Base-by-base conservation (phyloP, 202 grass and related monocot genomes). In the Bolboschoenoplectus hybrid region DNA sequence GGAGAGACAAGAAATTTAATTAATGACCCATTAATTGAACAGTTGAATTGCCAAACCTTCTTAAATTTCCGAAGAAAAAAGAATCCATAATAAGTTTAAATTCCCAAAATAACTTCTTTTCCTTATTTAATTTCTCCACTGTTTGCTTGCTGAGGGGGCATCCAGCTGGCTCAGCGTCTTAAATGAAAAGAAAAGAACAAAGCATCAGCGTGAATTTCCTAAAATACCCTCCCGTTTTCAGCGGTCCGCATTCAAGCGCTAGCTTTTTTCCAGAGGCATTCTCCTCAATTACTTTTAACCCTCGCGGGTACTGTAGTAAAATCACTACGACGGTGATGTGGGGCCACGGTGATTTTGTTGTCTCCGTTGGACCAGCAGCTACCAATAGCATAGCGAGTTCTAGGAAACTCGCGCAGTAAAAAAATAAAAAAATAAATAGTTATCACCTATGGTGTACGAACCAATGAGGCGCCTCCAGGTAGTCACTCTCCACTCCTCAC, bases 311-410 rank as follows among this genome's bases (percentile, higher is more conserved):
- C 0, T 73, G 36, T 38, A 0, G 85, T 81, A 46, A 87, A 70
- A 36, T 55, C 12, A 14, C 0, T 14, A 34, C 3, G 81, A 67
- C 20, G 47, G 75, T 41, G 84, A 76, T 76, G 9, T 36, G 7
- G 51, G 57, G 43, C 3, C 38, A 68, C n/a, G 19, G 67, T 45
- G 69, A 85, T 77, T 77, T 77, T 56, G 49, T 85, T 74, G 43
- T 43, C 61, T 63, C 80, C 36, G 35, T 79, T 40, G 35, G 16
- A 52, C 68, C 52, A 40, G 85, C 78, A 49, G 10, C 40, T n/a
- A 74, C 41, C 82, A 69, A 71, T 84, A n/a, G 13, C 50, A 77
- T 5, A 9, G 40, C 19, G 6, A 45, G 63, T 84, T 41, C 13
- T 5, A 14, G 65, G 49, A 56, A n/a, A 78, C 16, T 57, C 51